Evolutionary conservation across 345 rosid genomes (phyloP), one percentile per base, ranked within the genome.

Genomic region (Camelina neglecta): DNA sequence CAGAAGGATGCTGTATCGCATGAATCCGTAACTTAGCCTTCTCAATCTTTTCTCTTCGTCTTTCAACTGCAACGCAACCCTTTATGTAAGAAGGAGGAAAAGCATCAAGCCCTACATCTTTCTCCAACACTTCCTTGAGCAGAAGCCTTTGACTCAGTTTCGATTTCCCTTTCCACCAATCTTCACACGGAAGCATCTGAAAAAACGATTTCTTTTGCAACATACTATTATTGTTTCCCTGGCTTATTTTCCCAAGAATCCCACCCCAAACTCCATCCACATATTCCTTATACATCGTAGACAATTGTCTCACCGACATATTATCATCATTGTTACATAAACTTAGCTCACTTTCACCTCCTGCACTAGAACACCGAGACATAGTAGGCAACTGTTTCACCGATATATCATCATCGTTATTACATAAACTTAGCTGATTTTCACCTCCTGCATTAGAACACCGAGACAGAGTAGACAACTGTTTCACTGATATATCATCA

Each of bases 131-230:
- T 62, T 89, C 80, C 84, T 86, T 79, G 8, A 92, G 79, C 74
- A 86, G n/a, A 79, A 88, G 86, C 80, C 83, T 89, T 78, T 86
- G 86, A 76, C 96, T 85, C 78, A 92, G 67, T 51, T 74, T 80
- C 1, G 93, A 92, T 71, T 84, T 86, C 36, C 96, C 98, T 59
- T 70, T 82, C 98, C 98, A 92, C 95, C 96, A 92, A 62, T 86
- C 88, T 58, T 58, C 72, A 66, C 74, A 80, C 2, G 76, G 23
- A 21, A 50, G 8, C 63, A 78, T 42, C 15, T 62, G 50, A 67
- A 75, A 62, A n/a, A 23, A 7, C 6, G 70, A 50, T 48, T 61
- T 41, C 55, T 7, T 60, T 23, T 23, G 50, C 60, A 24, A 15
- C 50, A 26, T 41, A 59, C 55, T 56, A 7, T 20, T 29, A 18